Evolutionary conservation across 805 yeast species (phyloP).

Genomic region (Candida ficus): DNA sequence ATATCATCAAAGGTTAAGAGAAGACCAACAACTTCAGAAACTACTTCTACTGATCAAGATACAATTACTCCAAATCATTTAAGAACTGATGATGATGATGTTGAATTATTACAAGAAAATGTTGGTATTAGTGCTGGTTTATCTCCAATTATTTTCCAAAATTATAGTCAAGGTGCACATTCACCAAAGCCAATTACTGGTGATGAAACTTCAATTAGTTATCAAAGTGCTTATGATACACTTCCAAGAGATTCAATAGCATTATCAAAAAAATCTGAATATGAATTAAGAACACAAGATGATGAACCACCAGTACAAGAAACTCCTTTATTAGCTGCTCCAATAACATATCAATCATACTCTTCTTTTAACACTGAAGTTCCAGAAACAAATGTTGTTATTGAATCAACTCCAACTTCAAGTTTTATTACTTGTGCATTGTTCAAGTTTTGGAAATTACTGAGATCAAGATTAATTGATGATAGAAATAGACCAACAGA

Average conservation of each 20-base stretch:
- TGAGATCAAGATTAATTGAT: background rate
- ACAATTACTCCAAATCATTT: background rate
- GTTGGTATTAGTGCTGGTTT: background rate
- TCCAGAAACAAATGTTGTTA: background rate
- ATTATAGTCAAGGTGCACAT: background rate
- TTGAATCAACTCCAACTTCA: background rate
- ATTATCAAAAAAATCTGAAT: conserved; percentile 1
- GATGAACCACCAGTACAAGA: background rate
- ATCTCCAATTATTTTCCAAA: conserved; percentile 2
- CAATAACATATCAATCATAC: conserved; percentile 1
- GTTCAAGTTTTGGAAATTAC: background rate
- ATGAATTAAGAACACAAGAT: conserved; percentile 6
- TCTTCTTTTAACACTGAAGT: conserved; percentile 5
- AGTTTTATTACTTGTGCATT: background rate
- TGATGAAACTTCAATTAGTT: conserved; percentile 4
- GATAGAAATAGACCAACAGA: conserved; percentile 4
- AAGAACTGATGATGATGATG: background rate
- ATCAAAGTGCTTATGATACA: conserved; percentile 10
- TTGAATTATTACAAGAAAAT: too few species aligned
- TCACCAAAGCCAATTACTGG: background rate
- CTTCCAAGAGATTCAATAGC: conserved; percentile 1
- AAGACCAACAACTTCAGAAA: background rate
- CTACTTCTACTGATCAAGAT: background rate
- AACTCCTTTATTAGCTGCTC: background rate
- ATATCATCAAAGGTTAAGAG: conserved; percentile 11